Evolutionary conservation across 192 early-diverging fungal genomes (phyloP).

Genomic region (Mortierella antarctica): DNA sequence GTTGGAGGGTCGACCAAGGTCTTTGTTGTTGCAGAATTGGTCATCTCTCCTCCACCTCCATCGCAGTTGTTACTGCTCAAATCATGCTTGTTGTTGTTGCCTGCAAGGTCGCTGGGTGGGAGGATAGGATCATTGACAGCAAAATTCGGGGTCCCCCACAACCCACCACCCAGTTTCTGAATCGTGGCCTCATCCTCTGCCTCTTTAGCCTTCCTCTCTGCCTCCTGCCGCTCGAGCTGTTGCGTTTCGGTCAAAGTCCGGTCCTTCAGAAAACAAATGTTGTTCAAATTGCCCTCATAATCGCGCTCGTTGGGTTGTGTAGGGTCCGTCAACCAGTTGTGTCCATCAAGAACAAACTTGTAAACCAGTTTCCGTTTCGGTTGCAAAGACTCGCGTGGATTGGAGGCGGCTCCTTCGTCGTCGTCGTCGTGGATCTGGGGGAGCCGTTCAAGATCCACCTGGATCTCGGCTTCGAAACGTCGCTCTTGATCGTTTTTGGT

Average conservation of each 20-base stretch:
- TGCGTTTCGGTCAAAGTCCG: background rate
- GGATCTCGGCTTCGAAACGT: constrained; percentile 12
- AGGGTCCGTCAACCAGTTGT: constrained; percentile 23
- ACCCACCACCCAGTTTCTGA: background rate
- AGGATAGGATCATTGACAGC: background rate
- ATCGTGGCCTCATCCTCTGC: background rate
- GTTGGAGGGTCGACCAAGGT: background rate
- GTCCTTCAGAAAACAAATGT: constrained; percentile 18
- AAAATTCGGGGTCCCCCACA: background rate
- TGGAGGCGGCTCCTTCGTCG: background rate
- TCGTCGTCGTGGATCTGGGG: background rate
- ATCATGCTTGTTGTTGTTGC: too few relatives aligned
- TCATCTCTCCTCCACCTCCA: background rate
- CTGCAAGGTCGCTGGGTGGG: too few relatives aligned
- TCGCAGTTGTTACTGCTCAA: background rate
- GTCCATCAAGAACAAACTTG: constrained; percentile 29
- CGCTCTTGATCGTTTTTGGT: constrained; percentile 4
- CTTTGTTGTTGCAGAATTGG: background rate
- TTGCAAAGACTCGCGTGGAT: background rate
- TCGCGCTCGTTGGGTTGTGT: constrained; percentile 11
- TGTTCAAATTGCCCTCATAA: constrained; percentile 25
- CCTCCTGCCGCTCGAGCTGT: background rate
- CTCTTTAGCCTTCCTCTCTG: background rate
- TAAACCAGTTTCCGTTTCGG: constrained; percentile 14
- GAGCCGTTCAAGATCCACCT: constrained; percentile 12